Conservation (phyloP, 2,329 filamentous ascomycete genomes). For the Colletotrichum sublineola region DNA sequence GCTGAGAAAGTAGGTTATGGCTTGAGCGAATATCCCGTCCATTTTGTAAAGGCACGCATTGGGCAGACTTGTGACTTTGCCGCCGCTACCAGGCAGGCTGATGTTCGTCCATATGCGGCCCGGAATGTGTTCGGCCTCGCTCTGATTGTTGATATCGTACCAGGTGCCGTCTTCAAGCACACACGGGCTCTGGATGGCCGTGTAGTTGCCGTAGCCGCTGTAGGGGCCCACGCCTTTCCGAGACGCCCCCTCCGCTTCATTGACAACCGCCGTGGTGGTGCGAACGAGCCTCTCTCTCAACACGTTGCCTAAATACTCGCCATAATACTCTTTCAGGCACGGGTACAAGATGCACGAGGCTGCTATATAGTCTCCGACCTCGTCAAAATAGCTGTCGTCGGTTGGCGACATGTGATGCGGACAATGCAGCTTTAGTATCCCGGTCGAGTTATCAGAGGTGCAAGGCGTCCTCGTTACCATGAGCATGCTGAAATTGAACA, state of each 20-base stretch:
- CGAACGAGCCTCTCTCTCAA: conserved; percentile 29
- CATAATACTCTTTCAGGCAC: conserved; percentile 29
- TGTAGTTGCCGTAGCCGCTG: conserved; percentile 27
- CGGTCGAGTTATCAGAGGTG: conserved; percentile 14
- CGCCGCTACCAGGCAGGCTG: conserved; percentile 1
- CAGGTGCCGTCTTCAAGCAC: conserved; percentile 30
- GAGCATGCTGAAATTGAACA: conserved; percentile 33
- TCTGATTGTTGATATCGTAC: conserved; percentile 18
- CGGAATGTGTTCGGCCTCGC: not conserved
- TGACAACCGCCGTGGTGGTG: conserved; percentile 21
- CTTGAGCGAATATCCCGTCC: conserved; percentile 22
- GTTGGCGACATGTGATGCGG: conserved; percentile 19
- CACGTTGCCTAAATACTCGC: conserved; percentile 16
- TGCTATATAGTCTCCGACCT: conserved; percentile 21
- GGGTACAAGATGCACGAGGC: conserved; percentile 27
- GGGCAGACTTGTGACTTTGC: not conserved
- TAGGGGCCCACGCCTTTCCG: not conserved
- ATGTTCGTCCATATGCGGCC: conserved; percentile 27
- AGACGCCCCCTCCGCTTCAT: conserved; percentile 5
- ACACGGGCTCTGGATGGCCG: conserved; percentile 19
- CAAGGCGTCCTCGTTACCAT: conserved; percentile 20
- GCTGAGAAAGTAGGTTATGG: conserved; percentile 19
- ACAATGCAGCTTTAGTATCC: conserved; percentile 1
- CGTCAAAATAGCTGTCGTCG: not conserved
- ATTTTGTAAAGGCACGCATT: conserved; percentile 37